Base-by-base conservation (phyloP, 2,329 filamentous ascomycete genomes). In the Ophiostoma himal-ulmi region DNA sequence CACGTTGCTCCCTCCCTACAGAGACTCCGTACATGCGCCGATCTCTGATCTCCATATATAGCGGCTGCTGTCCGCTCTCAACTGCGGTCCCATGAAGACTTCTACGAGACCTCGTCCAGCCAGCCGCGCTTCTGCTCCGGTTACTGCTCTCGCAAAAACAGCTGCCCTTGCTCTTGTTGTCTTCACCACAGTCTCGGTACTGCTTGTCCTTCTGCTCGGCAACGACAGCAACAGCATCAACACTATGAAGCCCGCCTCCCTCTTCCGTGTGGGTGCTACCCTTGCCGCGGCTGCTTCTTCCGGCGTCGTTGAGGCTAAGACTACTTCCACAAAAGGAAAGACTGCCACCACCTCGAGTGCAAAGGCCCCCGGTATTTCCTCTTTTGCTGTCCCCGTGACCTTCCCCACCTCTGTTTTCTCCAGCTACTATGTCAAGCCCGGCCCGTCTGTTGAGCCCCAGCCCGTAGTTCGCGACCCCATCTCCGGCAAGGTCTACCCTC, bases 391-490 rank as follows among this genome's bases (percentile, higher is more conserved):
- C 11, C 79, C 82, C 0, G 77, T 80, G 11, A 82, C 81, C 4
- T 85, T 85, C 71, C 84, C 84, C 6, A 84, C 83, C 0, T 80
- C 80, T 5, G 81, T 80, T 10, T 86, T 84, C 75, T 79, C 81
- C 37, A 84, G 79, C 69, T 86, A 86, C 74, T 83, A 83, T 73
- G 76, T 78, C 64, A 74, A 74, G 36, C 75, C 77, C 0, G 76
- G 74, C 3, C 76, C 78, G 17, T 78, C 76, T 11, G 75, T 74
- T 54, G 76, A 79, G 74, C 77, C 78, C 3, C 77, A 79, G 69
- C 77, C 77, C 2, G 81, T 81, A 17, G 75, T 88, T 4, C 79
- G 81, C 72, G 85, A 88, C 76, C 83, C 84, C 0, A 77, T 87
- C 37, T 84, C 87, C 73, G 79, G 82, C 72, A 86, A 83, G 2